Percentiles rank a stretch among this genome's conserved stretches.
Evolutionary conservation across 306 rosid species (phyloP).

Genomic region (Psophocarpus tetragonolobus): DNA sequence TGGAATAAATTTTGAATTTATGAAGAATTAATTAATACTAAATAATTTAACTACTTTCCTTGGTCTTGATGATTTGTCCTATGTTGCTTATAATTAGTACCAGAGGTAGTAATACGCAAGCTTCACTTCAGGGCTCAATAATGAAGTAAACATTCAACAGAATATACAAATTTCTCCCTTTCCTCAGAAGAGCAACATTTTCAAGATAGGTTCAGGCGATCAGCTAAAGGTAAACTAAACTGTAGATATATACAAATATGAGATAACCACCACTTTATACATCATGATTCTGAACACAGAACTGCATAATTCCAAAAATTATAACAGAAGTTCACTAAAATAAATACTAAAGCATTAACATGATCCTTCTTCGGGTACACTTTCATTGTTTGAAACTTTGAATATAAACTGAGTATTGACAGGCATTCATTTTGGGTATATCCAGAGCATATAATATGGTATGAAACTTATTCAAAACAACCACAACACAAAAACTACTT

Average conservation of each 20-base stretch:
- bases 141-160: conserved; percentile 26
- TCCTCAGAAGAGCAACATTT: conserved; percentile 5
- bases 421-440: conserved; percentile 30
- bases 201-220: neutral
- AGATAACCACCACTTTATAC: conserved; percentile 23
- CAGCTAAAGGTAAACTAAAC: neutral
- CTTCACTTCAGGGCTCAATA: too few relatives aligned
- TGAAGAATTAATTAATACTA: too few relatives aligned
- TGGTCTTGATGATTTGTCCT: too few relatives aligned
- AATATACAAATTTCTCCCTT: neutral
- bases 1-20: too few relatives aligned
- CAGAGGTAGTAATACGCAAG: too few relatives aligned
- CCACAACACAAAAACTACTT: conserved; percentile 39
- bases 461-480: conserved; percentile 38
- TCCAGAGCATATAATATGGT: conserved; percentile 20
- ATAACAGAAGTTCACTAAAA: neutral
- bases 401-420: conserved; percentile 28
- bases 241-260: neutral
- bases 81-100: too few relatives aligned
- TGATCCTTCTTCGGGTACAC: conserved; percentile 8
- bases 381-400: neutral
- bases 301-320: conserved; percentile 14
- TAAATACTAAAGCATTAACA: conserved; percentile 13
- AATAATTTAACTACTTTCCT: too few relatives aligned
- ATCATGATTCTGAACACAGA: neutral